phyloP scores from a whole-genome alignment of 805 yeast species.

The Metschnikowia colocasiae region DNA sequence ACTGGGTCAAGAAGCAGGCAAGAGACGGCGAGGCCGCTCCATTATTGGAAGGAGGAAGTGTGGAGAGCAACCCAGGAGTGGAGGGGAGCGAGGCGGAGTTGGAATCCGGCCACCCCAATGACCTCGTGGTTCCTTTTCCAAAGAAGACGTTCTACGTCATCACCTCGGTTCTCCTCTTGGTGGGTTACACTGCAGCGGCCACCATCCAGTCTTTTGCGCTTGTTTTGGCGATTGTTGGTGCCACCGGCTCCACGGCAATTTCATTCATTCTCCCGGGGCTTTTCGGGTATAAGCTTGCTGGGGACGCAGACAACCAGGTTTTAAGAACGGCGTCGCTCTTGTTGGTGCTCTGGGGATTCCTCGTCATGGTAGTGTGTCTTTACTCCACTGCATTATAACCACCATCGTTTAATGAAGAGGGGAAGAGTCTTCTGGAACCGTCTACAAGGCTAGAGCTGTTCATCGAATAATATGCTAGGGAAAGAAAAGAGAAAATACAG shows the following conservation, averaged over 20 bases:
- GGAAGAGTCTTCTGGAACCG: too few species aligned
- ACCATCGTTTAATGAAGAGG: too few species aligned
- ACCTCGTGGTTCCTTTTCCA: constrained; percentile 44
- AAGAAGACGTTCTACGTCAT: constrained; percentile 44
- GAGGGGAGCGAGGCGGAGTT: neutral
- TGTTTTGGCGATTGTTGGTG: constrained; percentile 71
- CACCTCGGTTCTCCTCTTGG: constrained; percentile 44
- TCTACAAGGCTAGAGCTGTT: too few species aligned
- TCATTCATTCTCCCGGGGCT: constrained; percentile 76
- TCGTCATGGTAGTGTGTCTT: constrained; percentile 51
- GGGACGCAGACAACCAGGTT: constrained; percentile 29
- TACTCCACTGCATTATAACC: constrained; percentile 16
- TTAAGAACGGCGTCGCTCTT: constrained; percentile 40
- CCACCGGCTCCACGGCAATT: constrained; percentile 79
- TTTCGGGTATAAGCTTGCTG: constrained; percentile 63
- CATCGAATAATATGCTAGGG: too few species aligned
- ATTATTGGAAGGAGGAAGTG: neutral
- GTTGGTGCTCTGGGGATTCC: constrained; percentile 50
- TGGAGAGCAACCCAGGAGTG: too few species aligned
- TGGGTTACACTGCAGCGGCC: constrained; percentile 55
- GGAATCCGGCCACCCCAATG: neutral
- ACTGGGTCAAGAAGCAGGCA: constrained; percentile 36
- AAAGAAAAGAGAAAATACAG: too few species aligned
- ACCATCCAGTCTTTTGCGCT: constrained; percentile 61
- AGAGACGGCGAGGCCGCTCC: neutral